Evolutionary conservation across 495 filamentous ascomycete species (phyloP), one percentile per base, ranked within the genome.

Genomic region (Podospora fimiseda): DNA sequence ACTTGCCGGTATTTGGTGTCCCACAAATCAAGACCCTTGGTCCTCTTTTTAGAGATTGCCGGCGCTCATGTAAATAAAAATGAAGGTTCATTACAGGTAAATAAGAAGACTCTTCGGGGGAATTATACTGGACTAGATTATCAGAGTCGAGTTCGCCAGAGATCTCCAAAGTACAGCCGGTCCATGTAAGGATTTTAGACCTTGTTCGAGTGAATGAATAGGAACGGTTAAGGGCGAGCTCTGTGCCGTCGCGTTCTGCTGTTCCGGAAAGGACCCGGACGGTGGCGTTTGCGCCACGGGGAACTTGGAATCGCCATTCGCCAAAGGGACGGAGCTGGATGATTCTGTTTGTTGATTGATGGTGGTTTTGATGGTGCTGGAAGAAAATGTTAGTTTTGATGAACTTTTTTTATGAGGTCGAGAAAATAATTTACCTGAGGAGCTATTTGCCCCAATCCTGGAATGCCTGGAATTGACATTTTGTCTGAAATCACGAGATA

Each of bases 301-400:
- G 80, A 23, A 94, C 87, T 62, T 95, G 87, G 74, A 98, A 98
- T 52, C 93, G 82, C 85, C 88, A 98, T 78, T 98, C 93, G 70
- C 74, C 74, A 49, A 72, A 72, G 20, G 72, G 71, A 19, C 66
- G 67, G 48, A 81, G 75, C 44, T 57, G 60, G 33, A 69, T 54
- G 14, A 58, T 67, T 47, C 65, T 59, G 30, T 52, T 56, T 1
- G 67, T 59, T 8, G 67, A 60, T 33, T 53, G 38, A 20, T 54
- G 27, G 8, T n/a, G 20, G 19, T 44, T 15, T 20, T 11, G 21
- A 45, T 27, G 15, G 1, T 5, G 15, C 1, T 39, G 14, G 21
- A 18, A 18, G 19, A 24, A 24, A 5, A 27, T n/a, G n/a, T n/a
- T n/a, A n/a, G n/a, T n/a, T n/a, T n/a, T n/a, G n/a, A n/a, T n/a